Percentiles rank a stretch among this genome's conserved stretches.
phyloP scores from a whole-genome alignment of 805 yeast species.

The Starmerella scarabaei region DNA sequence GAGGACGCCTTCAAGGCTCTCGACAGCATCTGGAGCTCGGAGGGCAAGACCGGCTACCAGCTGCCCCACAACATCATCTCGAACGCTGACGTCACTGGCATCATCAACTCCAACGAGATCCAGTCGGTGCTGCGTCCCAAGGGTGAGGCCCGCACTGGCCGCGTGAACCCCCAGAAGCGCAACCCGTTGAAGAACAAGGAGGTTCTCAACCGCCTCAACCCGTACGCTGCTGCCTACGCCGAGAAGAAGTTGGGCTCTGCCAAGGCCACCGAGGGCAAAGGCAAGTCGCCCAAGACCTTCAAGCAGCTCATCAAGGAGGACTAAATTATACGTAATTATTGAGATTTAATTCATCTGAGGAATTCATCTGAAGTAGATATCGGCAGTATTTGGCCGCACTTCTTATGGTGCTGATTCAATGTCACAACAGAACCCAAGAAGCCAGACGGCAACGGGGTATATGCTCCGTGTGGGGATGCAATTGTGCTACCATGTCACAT shows the following conservation, averaged over 20 bases:
- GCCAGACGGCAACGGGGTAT: too few relatives aligned
- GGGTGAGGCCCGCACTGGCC: constrained; percentile 85
- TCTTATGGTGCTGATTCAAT: too few relatives aligned
- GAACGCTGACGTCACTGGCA: constrained; percentile 90
- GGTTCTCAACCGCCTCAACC: constrained; percentile 96
- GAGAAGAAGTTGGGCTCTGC: constrained; percentile 80
- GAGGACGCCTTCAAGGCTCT: constrained; percentile 94
- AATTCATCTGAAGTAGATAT: too few relatives aligned
- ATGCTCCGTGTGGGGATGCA: too few relatives aligned
- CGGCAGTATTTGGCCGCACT: too few relatives aligned
- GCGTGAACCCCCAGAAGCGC: constrained; percentile 93
- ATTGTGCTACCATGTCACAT: too few relatives aligned
- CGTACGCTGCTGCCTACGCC: constrained; percentile 95
- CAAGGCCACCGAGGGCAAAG: constrained; percentile 47
- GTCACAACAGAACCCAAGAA: too few relatives aligned
- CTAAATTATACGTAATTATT: constrained; percentile 15
- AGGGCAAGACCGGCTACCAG: constrained; percentile 77
- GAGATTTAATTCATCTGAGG: background rate
- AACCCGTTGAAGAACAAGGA: constrained; percentile 99
- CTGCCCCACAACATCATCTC: constrained; percentile 90
- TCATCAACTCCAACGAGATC: constrained; percentile 98
- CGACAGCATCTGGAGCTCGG: constrained; percentile 96
- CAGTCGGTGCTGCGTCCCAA: constrained; percentile 89
- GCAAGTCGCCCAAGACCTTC: constrained; percentile 26
- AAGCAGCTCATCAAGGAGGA: constrained; percentile 24